These are phyloP conservation scores for Amphicarpaea edgeworthii DNA, from an alignment of 306 rosid species.

Conservation along the genomic window DNA sequence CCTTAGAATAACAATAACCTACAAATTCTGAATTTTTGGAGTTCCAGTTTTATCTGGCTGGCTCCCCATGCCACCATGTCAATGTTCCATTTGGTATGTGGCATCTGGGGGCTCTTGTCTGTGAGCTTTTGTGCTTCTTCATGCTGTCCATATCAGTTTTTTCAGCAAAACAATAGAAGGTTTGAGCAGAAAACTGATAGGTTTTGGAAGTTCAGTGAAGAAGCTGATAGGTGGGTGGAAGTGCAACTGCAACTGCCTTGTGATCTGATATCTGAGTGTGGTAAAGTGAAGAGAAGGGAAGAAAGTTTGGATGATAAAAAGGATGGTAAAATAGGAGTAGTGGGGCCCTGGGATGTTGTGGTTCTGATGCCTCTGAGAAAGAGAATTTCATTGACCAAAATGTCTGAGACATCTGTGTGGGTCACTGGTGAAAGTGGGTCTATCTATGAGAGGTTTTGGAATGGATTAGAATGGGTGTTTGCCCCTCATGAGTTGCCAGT, in stretches of 20 bases:
- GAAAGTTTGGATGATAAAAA: conserved; percentile 36
- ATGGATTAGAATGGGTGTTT: conserved; percentile 91
- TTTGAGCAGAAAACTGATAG: conserved; percentile 83
- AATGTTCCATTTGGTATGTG: conserved; percentile 57
- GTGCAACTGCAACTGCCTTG: conserved; percentile 71
- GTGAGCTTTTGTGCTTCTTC: conserved; percentile 50
- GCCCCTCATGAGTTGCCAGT: conserved; percentile 90
- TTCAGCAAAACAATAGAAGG: conserved; percentile 49
- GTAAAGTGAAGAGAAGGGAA: conserved; percentile 39
- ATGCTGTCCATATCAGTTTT: conserved; percentile 62
- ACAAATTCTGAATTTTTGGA: conserved; percentile 40
- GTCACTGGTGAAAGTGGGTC: conserved; percentile 89
- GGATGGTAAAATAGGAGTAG: conserved; percentile 34
- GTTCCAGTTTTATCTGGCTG: conserved; percentile 35
- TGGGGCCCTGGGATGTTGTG: conserved; percentile 40
- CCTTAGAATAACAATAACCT: conserved; percentile 37
- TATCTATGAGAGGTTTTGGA: conserved; percentile 96
- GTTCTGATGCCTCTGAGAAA: conserved; percentile 63
- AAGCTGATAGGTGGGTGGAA: conserved; percentile 80
- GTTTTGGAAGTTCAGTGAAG: conserved; percentile 83
- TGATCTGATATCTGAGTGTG: conserved; percentile 65
- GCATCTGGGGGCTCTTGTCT: conserved; percentile 58
- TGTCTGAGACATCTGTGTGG: conserved; percentile 86
- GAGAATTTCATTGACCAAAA: conserved; percentile 79
- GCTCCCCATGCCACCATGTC: conserved; percentile 59